A percentile compares a stretch with the other conserved stretches of the same genome.
Evolutionary conservation across 805 yeast species (phyloP).

Genomic region (Candida corydali): DNA sequence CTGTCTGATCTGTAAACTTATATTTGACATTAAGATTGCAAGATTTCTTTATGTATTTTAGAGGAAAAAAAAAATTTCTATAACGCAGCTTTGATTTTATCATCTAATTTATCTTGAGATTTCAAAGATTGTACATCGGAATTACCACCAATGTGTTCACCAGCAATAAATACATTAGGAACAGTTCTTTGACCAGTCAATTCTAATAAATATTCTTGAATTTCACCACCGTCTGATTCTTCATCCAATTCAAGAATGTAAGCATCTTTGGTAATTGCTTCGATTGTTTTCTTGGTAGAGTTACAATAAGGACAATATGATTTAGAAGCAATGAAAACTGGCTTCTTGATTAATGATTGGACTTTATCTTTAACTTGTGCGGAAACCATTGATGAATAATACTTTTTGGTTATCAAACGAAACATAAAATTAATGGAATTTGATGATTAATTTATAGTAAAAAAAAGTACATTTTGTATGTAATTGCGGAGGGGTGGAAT

Average conservation of each 20-base stretch:
- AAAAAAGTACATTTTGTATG: background rate
- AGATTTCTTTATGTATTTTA: background rate
- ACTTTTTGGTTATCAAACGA: background rate
- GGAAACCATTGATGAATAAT: constrained; percentile 43
- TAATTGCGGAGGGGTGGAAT: background rate
- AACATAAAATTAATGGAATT: constrained; percentile 1
- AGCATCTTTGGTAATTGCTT: constrained; percentile 41
- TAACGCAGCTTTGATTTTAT: constrained; percentile 35
- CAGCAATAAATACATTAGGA: constrained; percentile 86
- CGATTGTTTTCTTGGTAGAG: constrained; percentile 42
- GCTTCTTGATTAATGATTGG: constrained; percentile 61
- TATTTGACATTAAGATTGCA: constrained; percentile 30
- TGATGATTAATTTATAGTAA: constrained; percentile 4
- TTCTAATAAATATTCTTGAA: constrained; percentile 73
- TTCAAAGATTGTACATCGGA: constrained; percentile 76
- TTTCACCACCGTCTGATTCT: constrained; percentile 67
- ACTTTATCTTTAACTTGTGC: constrained; percentile 55
- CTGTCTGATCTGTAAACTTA: constrained; percentile 64
- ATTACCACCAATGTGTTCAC: constrained; percentile 95
- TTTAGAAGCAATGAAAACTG: constrained; percentile 72
- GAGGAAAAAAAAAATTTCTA: constrained; percentile 12
- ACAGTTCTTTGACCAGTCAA: constrained; percentile 90
- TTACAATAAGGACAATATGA: constrained; percentile 42
- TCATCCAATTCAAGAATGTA: constrained; percentile 51
- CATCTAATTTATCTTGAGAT: constrained; percentile 55